Conservation (phyloP, 1,284 basidiomycete species). For the Xerocomus nothofagi region DNA sequence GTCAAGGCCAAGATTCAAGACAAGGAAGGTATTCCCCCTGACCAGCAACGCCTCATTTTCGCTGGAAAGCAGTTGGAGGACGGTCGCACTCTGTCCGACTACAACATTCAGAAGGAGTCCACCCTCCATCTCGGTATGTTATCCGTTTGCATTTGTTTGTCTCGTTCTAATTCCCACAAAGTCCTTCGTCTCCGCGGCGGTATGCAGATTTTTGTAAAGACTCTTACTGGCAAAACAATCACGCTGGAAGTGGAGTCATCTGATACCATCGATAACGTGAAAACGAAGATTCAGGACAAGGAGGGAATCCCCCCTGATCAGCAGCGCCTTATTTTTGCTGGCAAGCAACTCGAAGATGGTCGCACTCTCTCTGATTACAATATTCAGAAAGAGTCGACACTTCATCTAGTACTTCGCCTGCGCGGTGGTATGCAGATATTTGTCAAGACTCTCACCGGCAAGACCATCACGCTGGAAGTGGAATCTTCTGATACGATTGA, state of each 20-base stretch:
- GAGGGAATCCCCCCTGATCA: constrained; percentile 85
- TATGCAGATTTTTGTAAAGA: constrained; percentile 78
- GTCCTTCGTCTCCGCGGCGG: constrained; percentile 70
- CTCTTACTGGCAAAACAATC: constrained; percentile 82
- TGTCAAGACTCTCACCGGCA: constrained; percentile 72
- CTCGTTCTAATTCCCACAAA: neutral
- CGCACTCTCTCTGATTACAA: constrained; percentile 80
- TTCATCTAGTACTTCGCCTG: constrained; percentile 55
- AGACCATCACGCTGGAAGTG: constrained; percentile 80
- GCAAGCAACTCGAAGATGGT: constrained; percentile 78
- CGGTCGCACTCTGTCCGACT: constrained; percentile 81
- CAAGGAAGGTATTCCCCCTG: constrained; percentile 81
- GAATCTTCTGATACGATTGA: constrained; percentile 77
- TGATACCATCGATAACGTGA: constrained; percentile 88
- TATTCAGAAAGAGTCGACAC: constrained; percentile 70
- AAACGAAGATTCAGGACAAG: constrained; percentile 84
- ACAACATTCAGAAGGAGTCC: constrained; percentile 75
- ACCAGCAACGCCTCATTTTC: constrained; percentile 81
- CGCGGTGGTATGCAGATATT: constrained; percentile 67
- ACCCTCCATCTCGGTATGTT: constrained; percentile 59
- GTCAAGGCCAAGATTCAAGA: constrained; percentile 85
- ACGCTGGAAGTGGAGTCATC: constrained; percentile 87
- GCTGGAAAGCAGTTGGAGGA: constrained; percentile 86
- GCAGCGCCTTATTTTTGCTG: constrained; percentile 82
- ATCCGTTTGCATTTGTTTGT: fast-evolving